Evolutionary conservation across 352 stramenopile genomes (phyloP).

Genomic region (Globisporangium okanoganense): DNA sequence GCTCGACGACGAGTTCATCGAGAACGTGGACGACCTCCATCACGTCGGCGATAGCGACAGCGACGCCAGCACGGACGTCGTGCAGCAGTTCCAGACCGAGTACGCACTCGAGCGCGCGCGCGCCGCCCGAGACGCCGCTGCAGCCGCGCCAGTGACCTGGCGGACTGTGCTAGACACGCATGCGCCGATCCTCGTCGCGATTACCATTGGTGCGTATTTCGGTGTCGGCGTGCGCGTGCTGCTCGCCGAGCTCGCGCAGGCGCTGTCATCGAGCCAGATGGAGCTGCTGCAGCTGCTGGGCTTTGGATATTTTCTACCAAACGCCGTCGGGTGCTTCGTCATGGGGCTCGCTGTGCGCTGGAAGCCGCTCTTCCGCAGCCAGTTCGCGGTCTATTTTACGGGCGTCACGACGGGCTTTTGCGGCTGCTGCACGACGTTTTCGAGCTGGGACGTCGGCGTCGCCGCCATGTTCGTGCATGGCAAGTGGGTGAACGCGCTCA

Average conservation of each 20-base stretch:
- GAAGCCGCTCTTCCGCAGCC: conserved; percentile 38
- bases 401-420: conserved; percentile 68
- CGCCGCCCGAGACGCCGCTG: neutral
- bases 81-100: neutral
- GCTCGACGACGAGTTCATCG: conserved; percentile 21
- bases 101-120: conserved; percentile 5
- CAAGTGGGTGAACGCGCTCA: conserved; percentile 40
- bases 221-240: conserved; percentile 46
- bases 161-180: conserved; percentile 24
- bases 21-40: conserved; percentile 21
- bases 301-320: conserved; percentile 51
- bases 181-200: conserved; percentile 30
- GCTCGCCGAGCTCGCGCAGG: conserved; percentile 41
- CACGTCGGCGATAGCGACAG: conserved; percentile 13
- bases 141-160: neutral
- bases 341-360: conserved; percentile 46
- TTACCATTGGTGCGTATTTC: conserved; percentile 43
- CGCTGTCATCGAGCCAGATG: conserved; percentile 31
- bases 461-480: conserved; percentile 48
- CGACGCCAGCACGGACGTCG: conserved; percentile 6
- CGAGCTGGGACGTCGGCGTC: conserved; percentile 49
- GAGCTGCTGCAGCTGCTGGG: conserved; percentile 48
- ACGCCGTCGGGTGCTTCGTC: conserved; percentile 58
- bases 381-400: conserved; percentile 46
- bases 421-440: conserved; percentile 63